These are phyloP conservation scores for Glycine latifolia DNA, from an alignment of 306 rosid species.

Conservation along the genomic window DNA sequence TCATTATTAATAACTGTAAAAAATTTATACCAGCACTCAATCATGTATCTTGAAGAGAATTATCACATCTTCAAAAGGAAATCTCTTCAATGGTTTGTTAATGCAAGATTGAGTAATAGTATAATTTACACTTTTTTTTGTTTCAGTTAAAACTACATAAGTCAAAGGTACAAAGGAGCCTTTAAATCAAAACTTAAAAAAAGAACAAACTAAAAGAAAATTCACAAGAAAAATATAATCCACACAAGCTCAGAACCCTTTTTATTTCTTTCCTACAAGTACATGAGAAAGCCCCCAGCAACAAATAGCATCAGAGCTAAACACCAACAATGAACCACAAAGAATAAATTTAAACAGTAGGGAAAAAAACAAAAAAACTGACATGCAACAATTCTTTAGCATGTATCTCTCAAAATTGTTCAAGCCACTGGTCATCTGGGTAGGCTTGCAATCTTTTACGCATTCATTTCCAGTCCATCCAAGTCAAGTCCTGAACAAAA, in stretches of 20 bases:
- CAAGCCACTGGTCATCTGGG: slow-evolving; percentile 52
- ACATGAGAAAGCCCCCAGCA: slow-evolving; percentile 54
- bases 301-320: slow-evolving; percentile 51
- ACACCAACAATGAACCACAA: slow-evolving; percentile 50
- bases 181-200: slow-evolving; percentile 22
- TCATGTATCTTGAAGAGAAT: background rate
- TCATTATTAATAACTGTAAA: background rate
- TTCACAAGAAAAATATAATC: slow-evolving; percentile 30
- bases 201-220: slow-evolving; percentile 6
- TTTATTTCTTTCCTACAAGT: slow-evolving; percentile 39
- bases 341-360: slow-evolving; percentile 43
- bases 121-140: slow-evolving; percentile 1
- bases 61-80: background rate
- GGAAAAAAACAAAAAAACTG: slow-evolving; percentile 38
- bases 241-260: slow-evolving; percentile 46
- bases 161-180: slow-evolving; percentile 36
- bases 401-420: slow-evolving; percentile 61
- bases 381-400: slow-evolving; percentile 48
- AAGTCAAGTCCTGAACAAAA: slow-evolving; percentile 37
- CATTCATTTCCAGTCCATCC: slow-evolving; percentile 43
- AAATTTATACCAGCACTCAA: background rate
- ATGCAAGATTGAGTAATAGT: background rate
- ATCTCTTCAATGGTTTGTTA: background rate
- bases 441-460: slow-evolving; percentile 36
- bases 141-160: slow-evolving; percentile 2